phyloP scores from a whole-genome alignment of 768 basidiomycete genomes.

The Calocybe gangraenosa region DNA sequence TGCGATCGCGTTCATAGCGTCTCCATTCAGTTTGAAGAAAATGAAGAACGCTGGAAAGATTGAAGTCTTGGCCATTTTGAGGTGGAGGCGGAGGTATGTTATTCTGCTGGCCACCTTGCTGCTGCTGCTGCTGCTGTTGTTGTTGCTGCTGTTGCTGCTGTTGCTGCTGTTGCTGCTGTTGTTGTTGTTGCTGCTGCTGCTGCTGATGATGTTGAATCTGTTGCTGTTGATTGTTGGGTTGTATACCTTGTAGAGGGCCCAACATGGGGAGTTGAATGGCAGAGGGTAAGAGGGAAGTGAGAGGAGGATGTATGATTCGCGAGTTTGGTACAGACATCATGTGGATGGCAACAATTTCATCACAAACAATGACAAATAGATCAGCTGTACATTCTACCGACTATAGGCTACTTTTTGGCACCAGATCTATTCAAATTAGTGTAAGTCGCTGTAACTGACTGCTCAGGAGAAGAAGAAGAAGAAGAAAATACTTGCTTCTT shows the following conservation, averaged over 20 bases:
- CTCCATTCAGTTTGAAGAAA: slow-evolving; percentile 99
- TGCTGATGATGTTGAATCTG: slow-evolving; percentile 50
- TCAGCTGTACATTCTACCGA: too few relatives aligned
- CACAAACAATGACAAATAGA: slow-evolving; percentile 40
- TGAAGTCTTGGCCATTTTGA: slow-evolving; percentile 89
- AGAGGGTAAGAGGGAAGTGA: slow-evolving; percentile 18
- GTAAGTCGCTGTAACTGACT: too few relatives aligned
- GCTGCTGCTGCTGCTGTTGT: slow-evolving; percentile 50
- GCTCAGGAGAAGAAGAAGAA: too few relatives aligned
- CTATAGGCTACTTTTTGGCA: slow-evolving; percentile 56
- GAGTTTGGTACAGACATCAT: slow-evolving; percentile 18
- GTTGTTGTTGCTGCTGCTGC: slow-evolving; percentile 45
- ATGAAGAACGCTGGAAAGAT: slow-evolving; percentile 91
- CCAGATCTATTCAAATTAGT: slow-evolving; percentile 46
- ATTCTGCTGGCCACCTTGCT: slow-evolving; percentile 42
- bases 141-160: slow-evolving; percentile 61
- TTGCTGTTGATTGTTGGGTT: slow-evolving; percentile 62
- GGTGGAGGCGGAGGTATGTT: slow-evolving; percentile 71
- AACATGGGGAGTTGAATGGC: slow-evolving; percentile 64
- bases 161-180: slow-evolving; percentile 60
- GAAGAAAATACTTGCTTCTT: slow-evolving; percentile 66
- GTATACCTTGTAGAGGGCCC: slow-evolving; percentile 61
- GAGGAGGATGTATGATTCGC: slow-evolving; percentile 19
- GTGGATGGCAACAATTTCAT: slow-evolving; percentile 20
- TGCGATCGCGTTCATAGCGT: slow-evolving; percentile 95